A percentile compares a stretch with the other conserved stretches of the same genome.
These are phyloP conservation scores for Cairneyella variabilis DNA, from an alignment of 495 filamentous ascomycete species.

Conservation along the genomic window DNA sequence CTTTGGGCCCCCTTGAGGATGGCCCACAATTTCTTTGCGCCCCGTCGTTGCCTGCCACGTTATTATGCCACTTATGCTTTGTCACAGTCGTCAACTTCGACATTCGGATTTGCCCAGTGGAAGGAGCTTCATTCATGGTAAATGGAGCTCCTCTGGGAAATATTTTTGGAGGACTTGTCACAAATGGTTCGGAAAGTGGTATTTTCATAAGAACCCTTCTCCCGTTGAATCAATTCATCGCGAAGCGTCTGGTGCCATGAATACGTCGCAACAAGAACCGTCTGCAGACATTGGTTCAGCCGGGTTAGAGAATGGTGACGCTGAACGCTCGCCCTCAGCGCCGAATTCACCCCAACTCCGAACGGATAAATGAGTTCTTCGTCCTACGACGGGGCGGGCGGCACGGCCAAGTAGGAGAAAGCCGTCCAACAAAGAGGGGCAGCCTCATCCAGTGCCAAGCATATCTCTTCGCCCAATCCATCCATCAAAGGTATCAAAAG, in stretches of 20 bases:
- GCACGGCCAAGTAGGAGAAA: constrained; percentile 12
- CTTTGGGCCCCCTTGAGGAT: too few species aligned
- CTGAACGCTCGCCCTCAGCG: constrained; percentile 10
- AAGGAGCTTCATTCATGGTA: background rate
- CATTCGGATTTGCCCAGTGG: too few species aligned
- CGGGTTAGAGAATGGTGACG: constrained; percentile 9
- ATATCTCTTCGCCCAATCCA: constrained; percentile 14
- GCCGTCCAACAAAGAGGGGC: constrained; percentile 3
- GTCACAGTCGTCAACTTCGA: too few species aligned
- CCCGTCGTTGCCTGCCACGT: too few species aligned
- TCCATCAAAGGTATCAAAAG: constrained; percentile 14
- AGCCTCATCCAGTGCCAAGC: constrained; percentile 1
- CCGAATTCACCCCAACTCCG: constrained; percentile 11
- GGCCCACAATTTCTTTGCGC: too few species aligned
- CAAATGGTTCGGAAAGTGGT: background rate
- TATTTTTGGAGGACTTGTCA: background rate
- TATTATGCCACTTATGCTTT: too few species aligned
- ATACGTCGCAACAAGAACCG: constrained; percentile 11
- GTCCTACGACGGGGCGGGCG: constrained; percentile 10
- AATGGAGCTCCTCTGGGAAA: background rate
- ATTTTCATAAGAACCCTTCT: background rate
- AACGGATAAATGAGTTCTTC: constrained; percentile 13
- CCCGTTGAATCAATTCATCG: constrained; percentile 11
- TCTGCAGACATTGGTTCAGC: constrained; percentile 15
- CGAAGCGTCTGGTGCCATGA: constrained; percentile 8